phyloP scores from a whole-genome alignment of 192 early-diverging fungal species.

The Mortierella hygrophila region DNA sequence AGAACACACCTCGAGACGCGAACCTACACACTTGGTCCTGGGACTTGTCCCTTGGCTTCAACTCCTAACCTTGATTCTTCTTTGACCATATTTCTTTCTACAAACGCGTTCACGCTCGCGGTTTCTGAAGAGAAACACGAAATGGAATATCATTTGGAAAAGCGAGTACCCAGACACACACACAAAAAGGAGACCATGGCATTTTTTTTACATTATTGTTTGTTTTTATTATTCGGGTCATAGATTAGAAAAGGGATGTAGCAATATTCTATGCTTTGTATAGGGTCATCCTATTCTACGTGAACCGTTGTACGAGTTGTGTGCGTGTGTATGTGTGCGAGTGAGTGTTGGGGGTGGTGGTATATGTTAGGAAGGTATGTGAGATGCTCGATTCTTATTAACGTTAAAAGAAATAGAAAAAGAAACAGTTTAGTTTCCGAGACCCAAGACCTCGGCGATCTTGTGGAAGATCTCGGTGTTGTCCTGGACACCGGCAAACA shows the following conservation, averaged over 20 bases:
- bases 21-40: too few species aligned
- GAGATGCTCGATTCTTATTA: constrained; percentile 9
- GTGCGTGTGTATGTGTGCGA: too few species aligned
- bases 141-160: too few species aligned
- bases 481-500: constrained; percentile 59
- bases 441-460: constrained; percentile 59
- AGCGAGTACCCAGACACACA: too few species aligned
- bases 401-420: constrained; percentile 1
- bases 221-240: background rate
- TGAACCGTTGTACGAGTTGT: background rate
- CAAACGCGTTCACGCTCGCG: too few species aligned
- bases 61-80: too few species aligned
- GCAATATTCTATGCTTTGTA: constrained; percentile 27
- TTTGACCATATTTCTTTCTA: too few species aligned
- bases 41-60: too few species aligned
- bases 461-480: constrained; percentile 67
- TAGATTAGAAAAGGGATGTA: background rate
- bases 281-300: background rate
- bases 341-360: too few species aligned
- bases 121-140: too few species aligned
- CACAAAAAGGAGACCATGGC: too few species aligned
- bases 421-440: constrained; percentile 37
- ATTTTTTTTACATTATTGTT: background rate
- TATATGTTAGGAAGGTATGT: background rate
- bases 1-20: too few species aligned